Evolutionary conservation across 495 filamentous ascomycete genomes (phyloP).

Genomic region (Daldinia concentrica): DNA sequence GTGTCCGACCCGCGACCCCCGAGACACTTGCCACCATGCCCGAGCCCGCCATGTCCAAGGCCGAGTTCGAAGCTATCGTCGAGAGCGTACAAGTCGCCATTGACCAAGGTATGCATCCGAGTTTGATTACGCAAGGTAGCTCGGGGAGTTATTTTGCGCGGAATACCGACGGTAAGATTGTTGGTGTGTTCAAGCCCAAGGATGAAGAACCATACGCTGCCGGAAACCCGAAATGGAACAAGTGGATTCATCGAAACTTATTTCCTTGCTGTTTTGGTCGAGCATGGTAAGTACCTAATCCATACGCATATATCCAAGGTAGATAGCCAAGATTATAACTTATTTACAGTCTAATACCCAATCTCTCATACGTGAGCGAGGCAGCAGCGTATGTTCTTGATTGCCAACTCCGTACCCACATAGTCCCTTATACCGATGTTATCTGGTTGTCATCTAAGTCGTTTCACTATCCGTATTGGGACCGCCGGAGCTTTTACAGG

Average conservation of each 20-base stretch:
- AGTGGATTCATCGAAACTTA: conserved; percentile 92
- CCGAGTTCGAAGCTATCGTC: conserved; percentile 87
- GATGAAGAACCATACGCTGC: conserved; percentile 97
- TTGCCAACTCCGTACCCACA: conserved; percentile 83
- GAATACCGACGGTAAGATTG: conserved; percentile 88
- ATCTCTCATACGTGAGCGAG: conserved; percentile 98
- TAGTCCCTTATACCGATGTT: conserved; percentile 96
- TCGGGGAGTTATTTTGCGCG: conserved; percentile 98
- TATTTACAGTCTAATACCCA: conserved; percentile 79
- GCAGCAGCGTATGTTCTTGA: conserved; percentile 96
- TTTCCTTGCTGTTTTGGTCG: conserved; percentile 98
- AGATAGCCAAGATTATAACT: conserved; percentile 14
- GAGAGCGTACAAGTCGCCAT: conserved; percentile 91
- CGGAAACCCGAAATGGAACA: conserved; percentile 93
- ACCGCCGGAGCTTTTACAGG: conserved; percentile 85
- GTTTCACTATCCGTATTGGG: conserved; percentile 98
- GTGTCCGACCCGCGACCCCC: conserved; percentile 78
- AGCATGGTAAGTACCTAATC: conserved; percentile 68
- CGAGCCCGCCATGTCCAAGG: conserved; percentile 70
- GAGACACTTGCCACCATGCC: conserved; percentile 70
- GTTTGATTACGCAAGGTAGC: conserved; percentile 95
- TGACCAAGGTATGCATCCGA: conserved; percentile 89
- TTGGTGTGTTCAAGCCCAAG: conserved; percentile 99
- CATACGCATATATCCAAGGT: not conserved
- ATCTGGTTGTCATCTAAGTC: conserved; percentile 94